These are phyloP conservation scores for Metarhizium album DNA, from an alignment of 2,329 filamentous ascomycete species.

Conservation along the genomic window DNA sequence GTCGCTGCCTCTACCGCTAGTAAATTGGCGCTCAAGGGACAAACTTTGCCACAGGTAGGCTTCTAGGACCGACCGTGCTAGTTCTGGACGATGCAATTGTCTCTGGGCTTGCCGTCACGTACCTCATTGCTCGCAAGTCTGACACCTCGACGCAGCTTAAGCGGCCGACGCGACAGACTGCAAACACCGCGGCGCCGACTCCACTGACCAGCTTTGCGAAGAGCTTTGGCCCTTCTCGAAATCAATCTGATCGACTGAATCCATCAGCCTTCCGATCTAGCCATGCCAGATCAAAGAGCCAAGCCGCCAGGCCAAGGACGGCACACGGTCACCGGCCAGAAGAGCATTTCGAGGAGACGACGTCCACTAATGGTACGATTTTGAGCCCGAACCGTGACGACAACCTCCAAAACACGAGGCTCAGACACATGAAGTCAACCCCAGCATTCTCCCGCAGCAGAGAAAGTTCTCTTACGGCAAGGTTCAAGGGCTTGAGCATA, in stretches of 20 bases:
- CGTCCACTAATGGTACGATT: slow-evolving; percentile 25
- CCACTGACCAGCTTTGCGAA: slow-evolving; percentile 40
- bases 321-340: slow-evolving; percentile 30
- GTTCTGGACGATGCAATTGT: neutral
- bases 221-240: slow-evolving; percentile 45
- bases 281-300: slow-evolving; percentile 32
- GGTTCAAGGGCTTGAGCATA: slow-evolving; percentile 30
- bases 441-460: slow-evolving; percentile 21
- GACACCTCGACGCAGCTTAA: slow-evolving; percentile 19
- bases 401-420: slow-evolving; percentile 12
- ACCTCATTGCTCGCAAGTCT: neutral
- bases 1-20: slow-evolving; percentile 23
- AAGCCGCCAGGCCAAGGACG: slow-evolving; percentile 26
- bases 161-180: slow-evolving; percentile 29
- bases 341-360: slow-evolving; percentile 25
- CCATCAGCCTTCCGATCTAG: slow-evolving; percentile 40
- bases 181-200: slow-evolving; percentile 14
- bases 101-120: neutral
- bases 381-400: slow-evolving; percentile 5
- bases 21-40: slow-evolving; percentile 30
- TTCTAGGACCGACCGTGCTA: no score
- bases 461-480: slow-evolving; percentile 33
- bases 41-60: slow-evolving; percentile 26
- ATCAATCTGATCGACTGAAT: slow-evolving; percentile 37
- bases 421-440: slow-evolving; percentile 16